phyloP scores from a whole-genome alignment of 805 yeast species.

The Ogataea siamensis region DNA sequence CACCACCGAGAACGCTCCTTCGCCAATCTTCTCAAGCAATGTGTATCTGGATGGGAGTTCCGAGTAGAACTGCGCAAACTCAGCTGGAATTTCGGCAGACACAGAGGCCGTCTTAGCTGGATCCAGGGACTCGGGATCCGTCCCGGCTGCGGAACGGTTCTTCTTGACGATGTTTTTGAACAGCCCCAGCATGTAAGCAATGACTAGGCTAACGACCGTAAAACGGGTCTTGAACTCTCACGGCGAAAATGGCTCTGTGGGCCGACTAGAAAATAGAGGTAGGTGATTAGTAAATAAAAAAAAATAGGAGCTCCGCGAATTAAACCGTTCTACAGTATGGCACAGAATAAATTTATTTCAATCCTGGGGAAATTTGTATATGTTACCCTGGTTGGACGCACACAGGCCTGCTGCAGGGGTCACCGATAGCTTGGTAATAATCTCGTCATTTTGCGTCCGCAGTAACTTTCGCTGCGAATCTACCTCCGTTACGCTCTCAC shows the following conservation, averaged over 20 bases:
- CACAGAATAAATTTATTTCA: background rate
- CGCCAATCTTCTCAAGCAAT: conserved; percentile 49
- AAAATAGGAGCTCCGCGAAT: conserved; percentile 11
- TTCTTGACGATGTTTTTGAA: conserved; percentile 29
- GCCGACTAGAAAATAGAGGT: background rate
- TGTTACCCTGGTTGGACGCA: conserved; percentile 4
- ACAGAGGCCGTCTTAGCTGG: background rate
- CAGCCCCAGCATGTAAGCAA: conserved; percentile 27
- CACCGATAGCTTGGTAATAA: background rate
- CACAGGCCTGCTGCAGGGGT: background rate
- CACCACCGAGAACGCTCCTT: conserved; percentile 90
- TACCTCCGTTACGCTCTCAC: conserved; percentile 4
- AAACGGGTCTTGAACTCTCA: background rate
- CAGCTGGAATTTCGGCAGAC: conserved; percentile 12
- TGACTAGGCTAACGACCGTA: background rate
- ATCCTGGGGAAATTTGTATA: conserved; percentile 1
- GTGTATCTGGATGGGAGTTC: conserved; percentile 31
- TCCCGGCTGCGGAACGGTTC: conserved; percentile 4
- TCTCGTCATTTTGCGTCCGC: background rate
- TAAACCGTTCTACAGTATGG: background rate
- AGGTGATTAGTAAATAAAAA: conserved; percentile 2
- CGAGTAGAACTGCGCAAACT: conserved; percentile 23
- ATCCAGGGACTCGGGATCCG: conserved; percentile 1
- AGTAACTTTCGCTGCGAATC: background rate
- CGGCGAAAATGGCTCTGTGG: background rate